phyloP scores from a whole-genome alignment of 352 stramenopile genomes.

The Phytophthora foliorum region DNA sequence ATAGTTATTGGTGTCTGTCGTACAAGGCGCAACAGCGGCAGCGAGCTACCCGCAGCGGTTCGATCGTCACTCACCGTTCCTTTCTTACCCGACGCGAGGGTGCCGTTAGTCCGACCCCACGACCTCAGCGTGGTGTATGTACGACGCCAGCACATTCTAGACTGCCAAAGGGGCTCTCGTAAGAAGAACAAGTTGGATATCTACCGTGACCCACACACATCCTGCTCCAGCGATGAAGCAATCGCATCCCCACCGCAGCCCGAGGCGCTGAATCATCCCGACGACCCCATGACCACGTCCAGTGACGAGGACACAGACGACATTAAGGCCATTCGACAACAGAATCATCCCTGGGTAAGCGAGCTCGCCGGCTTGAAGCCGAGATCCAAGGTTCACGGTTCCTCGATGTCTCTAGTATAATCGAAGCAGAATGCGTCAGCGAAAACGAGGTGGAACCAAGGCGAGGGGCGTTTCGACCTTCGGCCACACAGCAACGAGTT shows the following conservation, averaged over 20 bases:
- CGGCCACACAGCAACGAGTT: slow-evolving; percentile 2
- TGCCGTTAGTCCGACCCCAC: neutral
- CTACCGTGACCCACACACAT: slow-evolving; percentile 9
- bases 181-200: slow-evolving; percentile 11
- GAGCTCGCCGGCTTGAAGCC: too few species aligned
- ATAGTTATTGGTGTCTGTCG: neutral
- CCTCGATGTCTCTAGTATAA: too few species aligned
- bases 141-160: slow-evolving; percentile 6
- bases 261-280: too few species aligned
- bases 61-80: neutral
- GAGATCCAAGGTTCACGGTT: too few species aligned
- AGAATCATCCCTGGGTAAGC: too few species aligned
- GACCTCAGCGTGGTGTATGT: neutral
- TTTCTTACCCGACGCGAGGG: neutral
- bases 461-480: neutral
- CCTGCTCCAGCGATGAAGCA: too few species aligned
- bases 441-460: neutral
- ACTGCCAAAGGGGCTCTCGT: neutral
- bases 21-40: too few species aligned
- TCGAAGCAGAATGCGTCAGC: too few species aligned
- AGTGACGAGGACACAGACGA: too few species aligned
- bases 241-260: too few species aligned
- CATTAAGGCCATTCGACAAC: too few species aligned
- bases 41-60: neutral
- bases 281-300: neutral